Conservation (phyloP, 176 grass and related monocot species). For the Eremochloa ophiuroides region DNA sequence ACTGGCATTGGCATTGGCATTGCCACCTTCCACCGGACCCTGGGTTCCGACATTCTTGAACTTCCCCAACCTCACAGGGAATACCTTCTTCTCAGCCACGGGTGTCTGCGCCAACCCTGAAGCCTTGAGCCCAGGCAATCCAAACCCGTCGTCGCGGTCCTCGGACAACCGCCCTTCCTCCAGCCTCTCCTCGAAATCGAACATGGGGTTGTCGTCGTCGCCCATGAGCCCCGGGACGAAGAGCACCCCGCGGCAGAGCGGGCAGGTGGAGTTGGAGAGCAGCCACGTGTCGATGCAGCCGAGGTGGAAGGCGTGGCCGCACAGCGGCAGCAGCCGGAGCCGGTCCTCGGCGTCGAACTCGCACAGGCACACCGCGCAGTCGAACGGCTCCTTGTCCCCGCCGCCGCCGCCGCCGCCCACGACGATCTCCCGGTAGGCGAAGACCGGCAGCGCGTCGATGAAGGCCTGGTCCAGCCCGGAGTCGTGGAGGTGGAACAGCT, state of each 20-base stretch:
- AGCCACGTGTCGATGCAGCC: conserved; percentile 90
- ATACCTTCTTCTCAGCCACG: conserved; percentile 53
- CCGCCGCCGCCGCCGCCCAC: conserved; percentile 39
- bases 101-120: conserved; percentile 22
- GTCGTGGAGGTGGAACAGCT: conserved; percentile 96
- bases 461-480: conserved; percentile 78
- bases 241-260: conserved; percentile 74
- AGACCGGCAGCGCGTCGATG: conserved; percentile 90
- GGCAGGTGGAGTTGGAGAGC: conserved; percentile 93
- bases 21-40: conserved; percentile 31
- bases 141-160: conserved; percentile 27
- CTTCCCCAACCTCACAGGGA: conserved; percentile 82
- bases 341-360: conserved; percentile 70
- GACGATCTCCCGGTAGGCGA: conserved; percentile 77
- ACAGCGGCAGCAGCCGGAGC: conserved; percentile 73
- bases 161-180: conserved; percentile 40
- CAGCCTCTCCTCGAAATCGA: conserved; percentile 47
- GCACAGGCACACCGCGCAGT: conserved; percentile 86
- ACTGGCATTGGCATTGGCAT: conserved; percentile 5
- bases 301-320: conserved; percentile 91
- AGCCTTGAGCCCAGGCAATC: conserved; percentile 21
- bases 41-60: conserved; percentile 65
- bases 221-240: conserved; percentile 33
- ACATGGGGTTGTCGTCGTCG: conserved; percentile 49
- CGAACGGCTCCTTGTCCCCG: conserved; percentile 84